Conservation (phyloP, 768 basidiomycete species). For the Leccinum barrowsii region DNA sequence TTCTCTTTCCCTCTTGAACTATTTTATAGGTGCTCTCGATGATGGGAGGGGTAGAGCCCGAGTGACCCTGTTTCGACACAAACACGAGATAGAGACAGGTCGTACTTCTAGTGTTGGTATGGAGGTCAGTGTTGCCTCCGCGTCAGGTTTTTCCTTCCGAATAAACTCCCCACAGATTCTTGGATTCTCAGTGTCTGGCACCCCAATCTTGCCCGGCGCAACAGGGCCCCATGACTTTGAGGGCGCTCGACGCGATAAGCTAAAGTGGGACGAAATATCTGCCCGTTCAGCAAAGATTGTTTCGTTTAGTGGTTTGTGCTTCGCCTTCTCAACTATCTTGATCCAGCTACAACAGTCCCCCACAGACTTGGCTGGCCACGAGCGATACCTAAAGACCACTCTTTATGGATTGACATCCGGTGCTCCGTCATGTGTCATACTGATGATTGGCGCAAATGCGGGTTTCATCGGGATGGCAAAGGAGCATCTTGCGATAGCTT, state of each 20-base stretch:
- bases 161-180: constrained; percentile 56
- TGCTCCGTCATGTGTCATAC: constrained; percentile 84
- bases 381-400: constrained; percentile 89
- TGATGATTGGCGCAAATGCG: constrained; percentile 96
- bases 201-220: constrained; percentile 72
- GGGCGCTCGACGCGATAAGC: constrained; percentile 73
- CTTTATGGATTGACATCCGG: constrained; percentile 93
- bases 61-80: constrained; percentile 90
- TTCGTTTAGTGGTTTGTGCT: constrained; percentile 74
- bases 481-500: constrained; percentile 92
- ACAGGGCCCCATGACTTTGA: constrained; percentile 56
- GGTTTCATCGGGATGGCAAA: constrained; percentile 90
- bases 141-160: neutral
- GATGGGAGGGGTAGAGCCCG: constrained; percentile 82
- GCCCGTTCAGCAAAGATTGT: constrained; percentile 86
- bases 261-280: constrained; percentile 96
- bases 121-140: constrained; percentile 61
- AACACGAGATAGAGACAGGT: constrained; percentile 96
- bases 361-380: constrained; percentile 91
- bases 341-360: neutral
- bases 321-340: neutral
- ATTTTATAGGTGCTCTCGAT: constrained; percentile 59
- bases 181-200: constrained; percentile 76
- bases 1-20: constrained; percentile 12
- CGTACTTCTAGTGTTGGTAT: constrained; percentile 95